These are phyloP conservation scores for Polyporus arcularius DNA, from an alignment of 768 basidiomycete species.

Conservation along the genomic window DNA sequence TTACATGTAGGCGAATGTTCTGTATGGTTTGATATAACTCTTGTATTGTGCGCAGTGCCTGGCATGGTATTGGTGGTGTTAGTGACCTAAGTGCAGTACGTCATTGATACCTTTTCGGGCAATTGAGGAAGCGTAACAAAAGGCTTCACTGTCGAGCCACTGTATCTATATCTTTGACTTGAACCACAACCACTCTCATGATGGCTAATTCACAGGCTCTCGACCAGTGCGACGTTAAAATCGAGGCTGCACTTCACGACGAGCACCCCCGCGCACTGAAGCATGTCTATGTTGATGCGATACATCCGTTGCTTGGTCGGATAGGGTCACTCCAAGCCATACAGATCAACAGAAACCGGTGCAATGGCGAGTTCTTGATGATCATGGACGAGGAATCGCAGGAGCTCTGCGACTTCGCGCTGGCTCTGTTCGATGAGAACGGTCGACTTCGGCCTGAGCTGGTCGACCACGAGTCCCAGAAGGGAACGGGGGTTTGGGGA, in stretches of 20 bases:
- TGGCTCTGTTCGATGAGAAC: conserved; percentile 32
- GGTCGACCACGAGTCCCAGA: conserved; percentile 29
- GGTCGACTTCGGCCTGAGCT: conserved; percentile 27
- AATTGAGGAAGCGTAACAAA: too few relatives aligned
- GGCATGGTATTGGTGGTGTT: neutral
- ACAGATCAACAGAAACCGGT: conserved; percentile 8
- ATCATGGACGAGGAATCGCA: conserved; percentile 33
- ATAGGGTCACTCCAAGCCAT: conserved; percentile 13
- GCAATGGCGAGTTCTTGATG: conserved; percentile 3
- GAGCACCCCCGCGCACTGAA: conserved; percentile 4
- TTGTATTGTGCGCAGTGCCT: neutral
- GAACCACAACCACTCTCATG: too few relatives aligned
- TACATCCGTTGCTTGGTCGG: conserved; percentile 8
- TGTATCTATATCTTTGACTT: too few relatives aligned
- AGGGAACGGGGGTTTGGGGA: conserved; percentile 36
- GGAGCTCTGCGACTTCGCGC: conserved; percentile 35
- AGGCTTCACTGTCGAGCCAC: too few relatives aligned
- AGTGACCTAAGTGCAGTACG: neutral
- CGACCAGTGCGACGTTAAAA: neutral
- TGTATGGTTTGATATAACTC: neutral
- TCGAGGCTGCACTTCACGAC: neutral
- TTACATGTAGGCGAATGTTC: too few relatives aligned
- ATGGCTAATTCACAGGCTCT: neutral
- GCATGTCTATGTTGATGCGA: conserved; percentile 3
- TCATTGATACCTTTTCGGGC: neutral